Percentiles rank a stretch among this genome's conserved stretches.
Conservation (phyloP, 2,329 filamentous ascomycete species). For the Cadophora sp. region DNA sequence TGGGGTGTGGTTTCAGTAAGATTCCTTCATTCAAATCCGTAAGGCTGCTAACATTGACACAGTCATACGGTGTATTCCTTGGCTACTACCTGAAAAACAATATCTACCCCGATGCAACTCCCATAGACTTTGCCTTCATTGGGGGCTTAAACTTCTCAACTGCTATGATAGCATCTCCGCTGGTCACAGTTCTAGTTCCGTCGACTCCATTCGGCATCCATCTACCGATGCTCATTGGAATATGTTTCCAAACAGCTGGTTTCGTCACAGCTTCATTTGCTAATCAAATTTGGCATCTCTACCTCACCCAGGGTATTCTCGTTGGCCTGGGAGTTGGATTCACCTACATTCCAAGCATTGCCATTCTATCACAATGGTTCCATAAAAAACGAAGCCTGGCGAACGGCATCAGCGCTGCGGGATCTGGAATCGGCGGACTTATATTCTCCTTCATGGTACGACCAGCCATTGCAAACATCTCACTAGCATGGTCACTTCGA, state of each 20-base stretch:
- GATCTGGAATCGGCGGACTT: slow-evolving; percentile 61
- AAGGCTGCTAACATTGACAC: slow-evolving; percentile 7
- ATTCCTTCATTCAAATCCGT: background rate
- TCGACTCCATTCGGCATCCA: slow-evolving; percentile 56
- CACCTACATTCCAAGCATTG: slow-evolving; percentile 60
- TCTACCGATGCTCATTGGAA: slow-evolving; percentile 57
- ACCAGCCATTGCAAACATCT: slow-evolving; percentile 58
- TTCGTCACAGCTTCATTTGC: slow-evolving; percentile 62
- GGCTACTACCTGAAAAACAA: slow-evolving; percentile 60
- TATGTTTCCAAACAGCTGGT: slow-evolving; percentile 54
- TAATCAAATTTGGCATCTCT: slow-evolving; percentile 63
- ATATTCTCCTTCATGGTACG: slow-evolving; percentile 57
- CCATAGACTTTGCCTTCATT: slow-evolving; percentile 64
- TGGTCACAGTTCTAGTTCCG: slow-evolving; percentile 60
- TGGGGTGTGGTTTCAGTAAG: slow-evolving; percentile 50
- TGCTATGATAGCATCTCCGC: slow-evolving; percentile 51
- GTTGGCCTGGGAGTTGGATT: slow-evolving; percentile 69
- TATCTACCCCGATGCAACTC: slow-evolving; percentile 57
- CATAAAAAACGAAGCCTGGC: slow-evolving; percentile 58
- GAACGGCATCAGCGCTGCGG: slow-evolving; percentile 60
- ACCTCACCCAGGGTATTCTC: slow-evolving; percentile 63
- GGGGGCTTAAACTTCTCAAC: slow-evolving; percentile 56
- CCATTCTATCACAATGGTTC: slow-evolving; percentile 66
- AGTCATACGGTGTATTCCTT: slow-evolving; percentile 62
- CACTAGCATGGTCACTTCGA: slow-evolving; percentile 61